Evolutionary conservation across 805 yeast species (phyloP).

Genomic region (Schizosaccharomyces octosporus): DNA sequence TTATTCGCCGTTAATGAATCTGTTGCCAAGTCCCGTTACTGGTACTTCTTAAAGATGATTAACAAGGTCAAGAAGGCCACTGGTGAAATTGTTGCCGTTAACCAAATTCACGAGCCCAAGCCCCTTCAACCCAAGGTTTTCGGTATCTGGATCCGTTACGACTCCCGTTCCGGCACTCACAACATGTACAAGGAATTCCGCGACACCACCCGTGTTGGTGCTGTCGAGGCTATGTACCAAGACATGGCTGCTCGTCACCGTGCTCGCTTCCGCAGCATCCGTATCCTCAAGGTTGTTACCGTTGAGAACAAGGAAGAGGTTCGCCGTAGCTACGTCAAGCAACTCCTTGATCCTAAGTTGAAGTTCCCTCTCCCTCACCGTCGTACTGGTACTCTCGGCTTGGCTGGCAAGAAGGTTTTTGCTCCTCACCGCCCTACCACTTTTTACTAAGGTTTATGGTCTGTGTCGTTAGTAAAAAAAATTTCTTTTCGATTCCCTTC

Average conservation of each 20-base stretch:
- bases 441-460: slow-evolving; percentile 42
- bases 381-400: slow-evolving; percentile 9
- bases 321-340: slow-evolving; percentile 97
- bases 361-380: slow-evolving; percentile 99
- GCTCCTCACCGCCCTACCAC: slow-evolving; percentile 89
- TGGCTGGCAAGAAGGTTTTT: slow-evolving; percentile 45
- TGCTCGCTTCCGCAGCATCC: slow-evolving; percentile 98
- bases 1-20: slow-evolving; percentile 96
- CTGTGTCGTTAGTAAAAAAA: not conserved
- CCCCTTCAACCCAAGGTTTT: slow-evolving; percentile 99
- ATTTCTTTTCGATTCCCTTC: not conserved
- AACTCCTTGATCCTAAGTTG: slow-evolving; percentile 81
- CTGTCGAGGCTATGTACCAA: slow-evolving; percentile 94
- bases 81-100: slow-evolving; percentile 93
- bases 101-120: slow-evolving; percentile 70
- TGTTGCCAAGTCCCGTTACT: slow-evolving; percentile 99
- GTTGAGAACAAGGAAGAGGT: slow-evolving; percentile 92
- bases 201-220: slow-evolving; percentile 96
- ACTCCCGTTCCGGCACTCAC: slow-evolving; percentile 99
- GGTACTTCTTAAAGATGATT: slow-evolving; percentile 98
- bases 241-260: slow-evolving; percentile 99
- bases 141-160: slow-evolving; percentile 99
- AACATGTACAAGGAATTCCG: slow-evolving; percentile 99
- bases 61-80: slow-evolving; percentile 99
- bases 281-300: slow-evolving; percentile 96